Base-by-base conservation (phyloP, 163 green algal genomes). In the Scenedesmus sp. region DNA sequence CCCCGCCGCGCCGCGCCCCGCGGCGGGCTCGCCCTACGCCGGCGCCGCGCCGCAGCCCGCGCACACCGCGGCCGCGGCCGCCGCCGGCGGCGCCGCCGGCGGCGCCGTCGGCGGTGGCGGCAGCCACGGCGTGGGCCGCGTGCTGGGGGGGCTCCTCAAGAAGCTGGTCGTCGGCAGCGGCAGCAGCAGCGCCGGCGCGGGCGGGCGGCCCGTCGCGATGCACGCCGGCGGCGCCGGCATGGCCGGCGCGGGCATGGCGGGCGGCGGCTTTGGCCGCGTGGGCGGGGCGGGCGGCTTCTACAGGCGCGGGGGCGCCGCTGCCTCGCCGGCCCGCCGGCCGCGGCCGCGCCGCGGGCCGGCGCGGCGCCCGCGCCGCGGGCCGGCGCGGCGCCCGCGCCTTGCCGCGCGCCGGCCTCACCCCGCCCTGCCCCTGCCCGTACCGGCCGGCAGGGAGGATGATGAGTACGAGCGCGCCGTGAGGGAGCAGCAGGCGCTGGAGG, bases 401-500 rank as follows among this genome's bases (percentile, higher is more conserved):
- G n/a, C n/a, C n/a, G n/a, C n/a, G n/a, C n/a, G n/a, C n/a, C n/a
- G n/a, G n/a, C n/a, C n/a, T n/a, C n/a, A n/a, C n/a, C n/a, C n/a
- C n/a, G n/a, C n/a, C n/a, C n/a, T n/a, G n/a, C n/a, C n/a, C n/a
- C n/a, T n/a, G n/a, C n/a, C n/a, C n/a, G n/a, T n/a, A n/a, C n/a
- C n/a, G n/a, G n/a, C n/a, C 50, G 10, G 10, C 50, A 4, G 18
- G 11, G 36, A 28, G 4, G 54, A 69, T 7, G 56, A 67, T 7
- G 54, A 60, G 36, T 58, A 45, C 15, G 36, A 67, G 39, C 24
- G 24, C 11, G 54, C 58, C 20, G 39, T 77, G 34, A 9, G 13
- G 13, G 54, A 77, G 39, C 54, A 67, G 67, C 67, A 54, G 54
- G 36, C 18, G 54, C 53, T 69, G 69, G 53, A 77, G 36, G 69